Evolutionary conservation across 176 grass and related monocot genomes (phyloP), one percentile per base, ranked within the genome.

Genomic region (Areca catechu): DNA sequence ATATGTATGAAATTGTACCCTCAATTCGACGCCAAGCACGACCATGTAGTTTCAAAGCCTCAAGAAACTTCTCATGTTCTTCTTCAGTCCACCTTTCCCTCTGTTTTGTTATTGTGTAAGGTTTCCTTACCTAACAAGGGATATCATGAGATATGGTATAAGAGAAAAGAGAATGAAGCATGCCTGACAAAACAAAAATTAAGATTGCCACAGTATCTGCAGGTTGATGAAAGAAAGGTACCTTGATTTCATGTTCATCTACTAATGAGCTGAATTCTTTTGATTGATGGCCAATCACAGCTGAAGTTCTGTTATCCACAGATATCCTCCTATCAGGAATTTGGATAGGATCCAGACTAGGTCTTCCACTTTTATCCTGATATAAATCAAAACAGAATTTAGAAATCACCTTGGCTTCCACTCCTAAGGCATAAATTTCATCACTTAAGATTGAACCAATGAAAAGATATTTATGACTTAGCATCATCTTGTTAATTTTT

Each of bases 1-100:
- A 43, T 65, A 25, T 21, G 30, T 20, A 10, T 4, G 22, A 25
- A 0, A 15, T 54, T 74, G 5, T 60, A 96, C 92, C 92, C 90
- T 88, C 83, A 71, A 96, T 96, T 66, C 80, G 77, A 16, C 83
- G 86, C 92, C 92, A 96, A 50, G 74, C 79, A 19, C 92, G 92
- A 1, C 92, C 92, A 22, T 87, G 84, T 16, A 96, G 66, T 72
- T 77, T 85, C 51, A 96, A 53, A 24, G 92, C 92, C 74, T 90
- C 86, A 59, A 96, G 51, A 66, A 96, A 96, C 77, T 82, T 96
- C 1, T 77, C 75, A 0, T 96, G 92, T 57, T 96, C 92, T 66
- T 96, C 74, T 17, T 90, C 86, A 18, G 86, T 87, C 92, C 92
- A 96, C 74, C 80, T 96, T 72, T 96, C 92, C 53, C 92, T 28